These are phyloP conservation scores for Suhomyces maxii DNA, from an alignment of 1,139 yeast genomes.

Conservation along the genomic window DNA sequence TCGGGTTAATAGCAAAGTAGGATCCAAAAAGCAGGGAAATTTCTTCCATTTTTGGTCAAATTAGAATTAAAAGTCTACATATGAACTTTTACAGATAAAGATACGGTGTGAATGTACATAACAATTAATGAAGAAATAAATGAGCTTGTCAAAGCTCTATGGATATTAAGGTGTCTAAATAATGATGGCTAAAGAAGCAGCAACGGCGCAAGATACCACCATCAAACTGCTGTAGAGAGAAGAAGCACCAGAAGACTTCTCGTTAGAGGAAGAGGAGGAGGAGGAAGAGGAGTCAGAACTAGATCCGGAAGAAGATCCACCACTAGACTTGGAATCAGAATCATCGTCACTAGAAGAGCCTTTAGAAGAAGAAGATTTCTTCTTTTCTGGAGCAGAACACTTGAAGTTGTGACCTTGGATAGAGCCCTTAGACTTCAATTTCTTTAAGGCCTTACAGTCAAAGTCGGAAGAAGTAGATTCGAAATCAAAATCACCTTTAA, in stretches of 20 bases:
- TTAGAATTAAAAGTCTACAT: background rate
- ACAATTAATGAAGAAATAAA: slow-evolving; percentile 2
- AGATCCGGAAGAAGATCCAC: slow-evolving; percentile 10
- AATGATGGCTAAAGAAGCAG: slow-evolving; percentile 22
- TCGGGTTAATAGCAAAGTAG: background rate
- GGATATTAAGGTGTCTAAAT: slow-evolving; percentile 13
- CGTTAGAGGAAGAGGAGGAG: slow-evolving; percentile 4
- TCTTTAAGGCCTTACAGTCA: slow-evolving; percentile 38
- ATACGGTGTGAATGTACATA: background rate
- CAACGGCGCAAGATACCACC: slow-evolving; percentile 19
- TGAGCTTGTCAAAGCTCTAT: background rate
- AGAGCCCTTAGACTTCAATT: slow-evolving; percentile 31
- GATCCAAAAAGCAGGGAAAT: background rate
- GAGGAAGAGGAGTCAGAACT: slow-evolving; percentile 15
- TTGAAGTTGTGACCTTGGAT: slow-evolving; percentile 49
- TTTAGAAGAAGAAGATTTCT: slow-evolving; percentile 15
- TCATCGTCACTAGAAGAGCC: slow-evolving; percentile 18
- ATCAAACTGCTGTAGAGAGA: slow-evolving; percentile 11
- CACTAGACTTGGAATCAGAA: slow-evolving; percentile 15
- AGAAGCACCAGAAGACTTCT: slow-evolving; percentile 22
- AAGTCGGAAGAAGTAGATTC: slow-evolving; percentile 40
- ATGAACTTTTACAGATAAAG: too few species aligned
- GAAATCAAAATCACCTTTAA: slow-evolving; percentile 46
- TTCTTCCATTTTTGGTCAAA: background rate
- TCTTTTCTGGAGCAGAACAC: slow-evolving; percentile 38